Percentiles rank a stretch among this genome's conserved stretches.
Evolutionary conservation across 768 basidiomycete genomes (phyloP).

Genomic region (Pleurotus djamor): DNA sequence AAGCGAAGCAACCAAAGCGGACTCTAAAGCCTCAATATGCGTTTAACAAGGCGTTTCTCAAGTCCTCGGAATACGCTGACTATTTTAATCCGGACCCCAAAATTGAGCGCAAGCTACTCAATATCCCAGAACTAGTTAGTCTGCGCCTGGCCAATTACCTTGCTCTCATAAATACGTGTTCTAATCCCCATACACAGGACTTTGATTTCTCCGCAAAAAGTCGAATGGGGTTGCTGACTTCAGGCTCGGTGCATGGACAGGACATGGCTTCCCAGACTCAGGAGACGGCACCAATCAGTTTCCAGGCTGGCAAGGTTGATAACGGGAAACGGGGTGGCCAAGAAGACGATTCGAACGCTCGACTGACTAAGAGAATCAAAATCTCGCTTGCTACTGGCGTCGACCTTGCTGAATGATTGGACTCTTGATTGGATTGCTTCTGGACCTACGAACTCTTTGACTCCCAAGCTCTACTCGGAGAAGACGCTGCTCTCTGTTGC

Average conservation of each 20-base stretch:
- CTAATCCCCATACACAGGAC: conserved; percentile 36
- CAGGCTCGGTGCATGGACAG: background rate
- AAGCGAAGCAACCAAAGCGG: conserved; percentile 43
- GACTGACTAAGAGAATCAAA: conserved; percentile 61
- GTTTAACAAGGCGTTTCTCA: conserved; percentile 49
- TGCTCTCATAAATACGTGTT: conserved; percentile 7
- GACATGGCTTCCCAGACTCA: conserved; percentile 11
- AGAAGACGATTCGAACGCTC: conserved; percentile 31
- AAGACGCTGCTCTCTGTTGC: too few relatives aligned
- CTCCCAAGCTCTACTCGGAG: background rate
- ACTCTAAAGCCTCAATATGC: conserved; percentile 55
- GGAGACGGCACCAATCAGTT: conserved; percentile 1
- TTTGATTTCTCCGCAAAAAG: conserved; percentile 11
- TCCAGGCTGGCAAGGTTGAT: conserved; percentile 4
- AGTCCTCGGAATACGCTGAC: conserved; percentile 50
- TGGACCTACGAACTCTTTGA: background rate
- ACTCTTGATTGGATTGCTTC: too few relatives aligned
- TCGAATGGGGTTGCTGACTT: background rate
- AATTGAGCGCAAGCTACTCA: conserved; percentile 60
- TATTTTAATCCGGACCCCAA: conserved; percentile 66
- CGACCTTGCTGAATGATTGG: conserved; percentile 66
- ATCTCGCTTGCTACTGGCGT: conserved; percentile 68
- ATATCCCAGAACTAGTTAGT: conserved; percentile 56
- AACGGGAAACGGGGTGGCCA: conserved; percentile 19
- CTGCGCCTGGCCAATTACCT: background rate